A percentile compares a stretch with the other conserved stretches of the same genome.
These are phyloP conservation scores for Silene noctiflora DNA, from an alignment of 179 eudicot genomes.

Conservation along the genomic window DNA sequence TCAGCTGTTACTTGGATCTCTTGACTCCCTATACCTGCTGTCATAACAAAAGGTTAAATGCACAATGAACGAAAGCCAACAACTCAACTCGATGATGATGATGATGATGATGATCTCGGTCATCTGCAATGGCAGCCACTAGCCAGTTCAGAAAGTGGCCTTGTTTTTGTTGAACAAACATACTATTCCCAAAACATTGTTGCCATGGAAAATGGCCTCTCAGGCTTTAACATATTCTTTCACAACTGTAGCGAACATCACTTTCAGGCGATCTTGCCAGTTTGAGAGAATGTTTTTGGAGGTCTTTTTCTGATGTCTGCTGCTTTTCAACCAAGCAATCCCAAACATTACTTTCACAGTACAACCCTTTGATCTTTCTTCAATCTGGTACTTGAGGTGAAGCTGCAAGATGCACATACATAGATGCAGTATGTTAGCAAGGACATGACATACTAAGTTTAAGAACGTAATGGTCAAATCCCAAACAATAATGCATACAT, in stretches of 20 bases:
- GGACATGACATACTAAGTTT: neutral
- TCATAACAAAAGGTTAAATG: constrained; percentile 12
- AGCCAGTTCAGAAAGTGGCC: neutral
- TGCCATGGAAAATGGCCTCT: constrained; percentile 10
- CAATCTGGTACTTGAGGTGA: constrained; percentile 71
- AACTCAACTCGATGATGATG: constrained; percentile 5
- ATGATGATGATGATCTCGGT: neutral
- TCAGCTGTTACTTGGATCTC: constrained; percentile 1
- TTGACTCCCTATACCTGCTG: neutral
- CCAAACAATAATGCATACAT: constrained; percentile 39
- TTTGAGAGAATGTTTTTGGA: constrained; percentile 62
- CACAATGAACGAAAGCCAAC: constrained; percentile 6
- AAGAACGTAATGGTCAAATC: neutral
- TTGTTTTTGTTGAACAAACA: neutral
- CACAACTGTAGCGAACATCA: constrained; percentile 68
- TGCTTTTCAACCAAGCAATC: constrained; percentile 75
- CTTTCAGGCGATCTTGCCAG: constrained; percentile 59
- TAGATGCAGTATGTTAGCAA: neutral
- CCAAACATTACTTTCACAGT: constrained; percentile 67
- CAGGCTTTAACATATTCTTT: constrained; percentile 51
- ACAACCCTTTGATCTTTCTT: constrained; percentile 61
- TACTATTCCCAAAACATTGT: constrained; percentile 1
- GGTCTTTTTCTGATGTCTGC: constrained; percentile 67
- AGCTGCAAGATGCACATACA: constrained; percentile 51
- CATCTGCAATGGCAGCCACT: constrained; percentile 12